A percentile compares a stretch with the other conserved stretches of the same genome.
Evolutionary conservation across 768 basidiomycete species (phyloP).

Genomic region (Boletus pseudo-olivaceus): DNA sequence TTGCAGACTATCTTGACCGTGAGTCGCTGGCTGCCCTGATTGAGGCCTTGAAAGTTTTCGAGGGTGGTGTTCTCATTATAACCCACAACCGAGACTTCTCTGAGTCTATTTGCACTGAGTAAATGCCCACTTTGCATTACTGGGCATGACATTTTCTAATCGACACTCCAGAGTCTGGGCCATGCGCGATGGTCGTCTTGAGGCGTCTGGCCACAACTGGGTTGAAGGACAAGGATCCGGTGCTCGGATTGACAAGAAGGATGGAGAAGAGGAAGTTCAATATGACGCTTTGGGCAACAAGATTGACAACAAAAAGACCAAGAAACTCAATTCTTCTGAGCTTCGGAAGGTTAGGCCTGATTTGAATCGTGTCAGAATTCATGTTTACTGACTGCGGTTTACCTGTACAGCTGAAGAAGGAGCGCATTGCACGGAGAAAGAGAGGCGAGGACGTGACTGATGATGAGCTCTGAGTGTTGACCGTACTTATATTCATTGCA

Average conservation of each 20-base stretch:
- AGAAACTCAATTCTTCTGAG: conserved; percentile 82
- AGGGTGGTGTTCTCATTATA: conserved; percentile 97
- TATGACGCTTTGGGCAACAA: conserved; percentile 99
- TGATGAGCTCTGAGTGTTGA: conserved; percentile 42
- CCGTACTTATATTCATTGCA: conserved; percentile 6
- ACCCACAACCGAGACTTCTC: conserved; percentile 99
- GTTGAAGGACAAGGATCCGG: conserved; percentile 98
- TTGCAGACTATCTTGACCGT: conserved; percentile 93
- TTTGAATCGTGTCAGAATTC: neutral
- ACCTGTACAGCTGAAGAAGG: conserved; percentile 74
- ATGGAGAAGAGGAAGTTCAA: conserved; percentile 83
- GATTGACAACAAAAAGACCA: conserved; percentile 78
- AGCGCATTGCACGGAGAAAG: conserved; percentile 88
- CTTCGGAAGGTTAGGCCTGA: conserved; percentile 61
- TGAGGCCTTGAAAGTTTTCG: conserved; percentile 95
- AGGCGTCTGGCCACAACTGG: conserved; percentile 99
- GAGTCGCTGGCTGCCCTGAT: conserved; percentile 99
- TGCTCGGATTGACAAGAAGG: conserved; percentile 90
- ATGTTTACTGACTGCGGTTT: conserved; percentile 10
- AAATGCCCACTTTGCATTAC: conserved; percentile 6
- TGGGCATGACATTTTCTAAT: neutral
- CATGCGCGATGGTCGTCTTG: conserved; percentile 94
- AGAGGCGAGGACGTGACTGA: conserved; percentile 76
- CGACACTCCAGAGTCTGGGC: conserved; percentile 74
- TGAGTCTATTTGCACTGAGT: conserved; percentile 93